These are phyloP conservation scores for Podospora didyma DNA, from an alignment of 495 filamentous ascomycete species.

Conservation along the genomic window DNA sequence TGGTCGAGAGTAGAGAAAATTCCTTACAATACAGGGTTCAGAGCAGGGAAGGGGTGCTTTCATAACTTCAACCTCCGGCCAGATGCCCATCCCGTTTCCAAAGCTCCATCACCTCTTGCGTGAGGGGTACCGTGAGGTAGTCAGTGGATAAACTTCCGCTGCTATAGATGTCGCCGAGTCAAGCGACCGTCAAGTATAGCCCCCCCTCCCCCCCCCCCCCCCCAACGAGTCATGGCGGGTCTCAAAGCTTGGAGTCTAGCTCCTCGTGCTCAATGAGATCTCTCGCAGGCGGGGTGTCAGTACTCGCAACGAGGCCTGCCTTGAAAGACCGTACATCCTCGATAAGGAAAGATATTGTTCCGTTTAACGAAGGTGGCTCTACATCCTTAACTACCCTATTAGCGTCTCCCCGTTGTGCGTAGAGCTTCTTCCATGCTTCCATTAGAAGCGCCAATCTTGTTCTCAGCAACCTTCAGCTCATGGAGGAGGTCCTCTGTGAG, in stretches of 20 bases:
- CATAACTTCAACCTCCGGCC: no score
- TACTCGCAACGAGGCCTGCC: conserved; percentile 61
- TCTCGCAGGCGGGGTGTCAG: conserved; percentile 64
- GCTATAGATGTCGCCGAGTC: no score
- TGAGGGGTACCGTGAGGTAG: no score
- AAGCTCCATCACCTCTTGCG: no score
- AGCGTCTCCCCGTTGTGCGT: conserved; percentile 42
- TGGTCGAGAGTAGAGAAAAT: no score
- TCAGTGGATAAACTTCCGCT: no score
- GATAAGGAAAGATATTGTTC: conserved; percentile 51
- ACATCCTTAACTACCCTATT: conserved; percentile 37
- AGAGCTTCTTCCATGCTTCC: conserved; percentile 42
- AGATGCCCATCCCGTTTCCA: no score
- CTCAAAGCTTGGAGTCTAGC: conserved; percentile 62
- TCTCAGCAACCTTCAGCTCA: conserved; percentile 28
- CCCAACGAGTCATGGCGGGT: neutral
- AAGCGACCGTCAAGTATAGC: neutral
- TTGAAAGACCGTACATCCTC: conserved; percentile 75
- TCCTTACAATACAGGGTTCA: no score
- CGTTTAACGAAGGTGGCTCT: conserved; percentile 38
- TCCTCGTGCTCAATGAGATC: conserved; percentile 82
- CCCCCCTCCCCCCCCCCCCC: no score
- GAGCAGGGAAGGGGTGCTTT: no score
- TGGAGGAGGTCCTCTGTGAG: conserved; percentile 36
- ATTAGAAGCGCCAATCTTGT: conserved; percentile 29